Base-by-base conservation (phyloP, 768 basidiomycete species). In the Collybiopsis confluens region DNA sequence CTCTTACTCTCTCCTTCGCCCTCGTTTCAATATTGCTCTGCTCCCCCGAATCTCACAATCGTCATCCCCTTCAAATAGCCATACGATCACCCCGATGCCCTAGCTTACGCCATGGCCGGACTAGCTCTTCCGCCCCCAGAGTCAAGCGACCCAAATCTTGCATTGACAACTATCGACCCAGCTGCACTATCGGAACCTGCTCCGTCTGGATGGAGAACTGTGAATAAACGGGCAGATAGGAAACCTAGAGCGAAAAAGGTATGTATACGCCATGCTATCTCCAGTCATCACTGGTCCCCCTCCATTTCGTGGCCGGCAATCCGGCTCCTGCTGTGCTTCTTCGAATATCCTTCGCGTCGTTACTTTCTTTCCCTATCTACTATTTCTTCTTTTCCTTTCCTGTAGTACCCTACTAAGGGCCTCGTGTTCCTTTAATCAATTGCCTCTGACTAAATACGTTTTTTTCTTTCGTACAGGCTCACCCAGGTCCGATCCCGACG, bases 131-230 rank as follows among this genome's bases (percentile, higher is more conserved):
- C 74, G 0, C 59, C 52, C 9, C 26, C n/a, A 20, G 42, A 45
- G 8, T 21, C 33, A 16, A 27, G n/a, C 48, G 47, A 45, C 30
- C 27, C 45, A 26, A 45, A 45, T 18, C 26, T 48, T 20, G 33
- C 46, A 9, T 35, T 63, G 2, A 67, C 73, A 0, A 58, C 63
- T 4, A 67, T 73, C 0, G 68, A 72, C 1, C 68, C 68, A 0
- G 68, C 69, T 2, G 61, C 68, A 18, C 73, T 73, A 18, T 66
- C 64, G 20, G 68, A 62, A 1, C 74, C 75, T 43, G 78, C 78
- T 1, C 71, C 71, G 2, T 77, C 80, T 0, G 81, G 73, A 1
- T 83, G 82, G 80, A 73, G 80, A 46, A 73, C 73, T 13, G 79
- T 82, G 1, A 62, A 73, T 56, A 53, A 53, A 21, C 41, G 52